These are phyloP conservation scores for Rutstroemia sp. DNA, from an alignment of 2,329 filamentous ascomycete genomes.

Conservation along the genomic window DNA sequence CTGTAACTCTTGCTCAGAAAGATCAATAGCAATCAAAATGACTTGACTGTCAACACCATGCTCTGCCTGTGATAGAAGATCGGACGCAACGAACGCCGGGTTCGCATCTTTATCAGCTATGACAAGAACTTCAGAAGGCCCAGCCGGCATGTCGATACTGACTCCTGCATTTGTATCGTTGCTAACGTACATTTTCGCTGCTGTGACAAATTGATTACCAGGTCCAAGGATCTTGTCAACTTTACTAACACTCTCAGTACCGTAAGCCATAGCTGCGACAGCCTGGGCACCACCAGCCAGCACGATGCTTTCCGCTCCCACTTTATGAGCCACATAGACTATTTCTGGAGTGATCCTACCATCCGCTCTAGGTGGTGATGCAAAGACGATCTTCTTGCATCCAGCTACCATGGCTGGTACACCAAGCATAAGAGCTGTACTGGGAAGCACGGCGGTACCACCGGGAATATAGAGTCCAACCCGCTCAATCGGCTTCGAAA, in stretches of 20 bases:
- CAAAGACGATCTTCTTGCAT: conserved; percentile 89
- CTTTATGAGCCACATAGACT: conserved; percentile 94
- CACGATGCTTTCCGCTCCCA: conserved; percentile 92
- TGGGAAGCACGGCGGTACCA: conserved; percentile 93
- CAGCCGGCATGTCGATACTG: conserved; percentile 97
- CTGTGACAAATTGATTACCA: conserved; percentile 97
- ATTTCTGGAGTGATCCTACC: conserved; percentile 93
- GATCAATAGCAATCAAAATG: conserved; percentile 76
- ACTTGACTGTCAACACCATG: conserved; percentile 97
- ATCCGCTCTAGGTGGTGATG: conserved; percentile 82
- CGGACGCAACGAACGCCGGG: conserved; percentile 90
- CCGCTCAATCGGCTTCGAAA: conserved; percentile 83
- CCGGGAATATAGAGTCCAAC: conserved; percentile 97
- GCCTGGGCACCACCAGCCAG: conserved; percentile 93
- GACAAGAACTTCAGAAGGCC: conserved; percentile 94
- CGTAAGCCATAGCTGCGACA: conserved; percentile 93
- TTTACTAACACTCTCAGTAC: conserved; percentile 88
- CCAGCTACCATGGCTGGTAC: conserved; percentile 97
- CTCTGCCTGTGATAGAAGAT: conserved; percentile 91
- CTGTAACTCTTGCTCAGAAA: conserved; percentile 62
- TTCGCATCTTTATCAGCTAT: conserved; percentile 83
- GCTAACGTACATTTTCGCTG: conserved; percentile 95
- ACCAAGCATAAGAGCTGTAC: conserved; percentile 94
- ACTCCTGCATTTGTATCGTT: conserved; percentile 96
- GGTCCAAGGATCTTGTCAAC: conserved; percentile 98